phyloP scores from a whole-genome alignment of 2,329 filamentous ascomycete species.

The Hymenoscyphus salicellus region DNA sequence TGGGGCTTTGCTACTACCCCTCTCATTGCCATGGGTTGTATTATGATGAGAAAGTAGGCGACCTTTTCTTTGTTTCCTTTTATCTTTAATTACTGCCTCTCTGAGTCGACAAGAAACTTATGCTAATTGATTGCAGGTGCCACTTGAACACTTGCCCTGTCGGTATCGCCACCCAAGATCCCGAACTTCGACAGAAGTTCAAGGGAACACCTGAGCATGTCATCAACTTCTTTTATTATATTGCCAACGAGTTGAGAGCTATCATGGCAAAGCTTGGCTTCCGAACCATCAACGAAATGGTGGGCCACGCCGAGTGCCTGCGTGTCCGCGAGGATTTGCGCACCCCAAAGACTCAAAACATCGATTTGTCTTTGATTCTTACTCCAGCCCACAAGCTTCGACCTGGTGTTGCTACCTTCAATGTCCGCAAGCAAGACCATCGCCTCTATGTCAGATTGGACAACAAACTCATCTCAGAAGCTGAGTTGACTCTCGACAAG shows the following conservation, averaged over 20 bases:
- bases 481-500: constrained; percentile 91
- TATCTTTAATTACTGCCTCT: neutral
- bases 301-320: constrained; percentile 83
- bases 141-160: constrained; percentile 74
- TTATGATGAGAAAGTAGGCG: constrained; percentile 76
- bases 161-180: constrained; percentile 92
- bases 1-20: constrained; percentile 96
- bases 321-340: constrained; percentile 85
- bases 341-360: constrained; percentile 85
- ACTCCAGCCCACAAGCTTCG: constrained; percentile 95
- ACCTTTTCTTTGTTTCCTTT: constrained; percentile 5
- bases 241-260: constrained; percentile 90
- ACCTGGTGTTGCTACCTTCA: constrained; percentile 92
- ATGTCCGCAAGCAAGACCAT: constrained; percentile 96
- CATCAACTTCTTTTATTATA: constrained; percentile 91
- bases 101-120: neutral
- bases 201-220: constrained; percentile 89
- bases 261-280: constrained; percentile 97
- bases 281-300: constrained; percentile 96
- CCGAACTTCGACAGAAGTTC: constrained; percentile 92
- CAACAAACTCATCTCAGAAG: constrained; percentile 95
- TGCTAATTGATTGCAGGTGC: constrained; percentile 35
- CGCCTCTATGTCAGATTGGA: constrained; percentile 88
- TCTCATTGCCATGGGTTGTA: constrained; percentile 93
- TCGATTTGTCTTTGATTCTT: constrained; percentile 87